Conservation (phyloP, 768 basidiomycete species). For the Hericium coralloides region DNA sequence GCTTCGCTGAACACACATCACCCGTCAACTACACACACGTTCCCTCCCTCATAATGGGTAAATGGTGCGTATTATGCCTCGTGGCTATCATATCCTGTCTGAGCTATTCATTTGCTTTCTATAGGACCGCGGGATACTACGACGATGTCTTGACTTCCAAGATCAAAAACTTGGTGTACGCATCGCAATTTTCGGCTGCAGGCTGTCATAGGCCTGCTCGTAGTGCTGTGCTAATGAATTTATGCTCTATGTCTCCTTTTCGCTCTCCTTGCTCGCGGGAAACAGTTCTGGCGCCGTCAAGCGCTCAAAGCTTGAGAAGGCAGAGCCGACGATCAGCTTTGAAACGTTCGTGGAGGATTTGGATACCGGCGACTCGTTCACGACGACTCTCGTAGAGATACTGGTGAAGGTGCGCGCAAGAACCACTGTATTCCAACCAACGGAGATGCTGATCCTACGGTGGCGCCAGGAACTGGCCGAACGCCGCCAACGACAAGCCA, state of each 20-base stretch:
- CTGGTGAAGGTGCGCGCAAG: constrained; percentile 58
- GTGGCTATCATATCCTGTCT: constrained; percentile 1
- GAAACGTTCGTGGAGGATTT: constrained; percentile 70
- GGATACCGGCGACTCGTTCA: constrained; percentile 75
- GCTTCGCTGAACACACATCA: neutral
- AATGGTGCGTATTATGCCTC: constrained; percentile 41
- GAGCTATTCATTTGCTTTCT: neutral
- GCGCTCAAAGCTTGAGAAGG: constrained; percentile 55
- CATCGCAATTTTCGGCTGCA: constrained; percentile 6
- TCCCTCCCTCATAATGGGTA: constrained; percentile 41
- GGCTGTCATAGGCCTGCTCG: neutral
- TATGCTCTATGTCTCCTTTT: neutral
- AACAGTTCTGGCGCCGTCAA: constrained; percentile 64
- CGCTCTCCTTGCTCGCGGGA: neutral
- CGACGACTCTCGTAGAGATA: constrained; percentile 63
- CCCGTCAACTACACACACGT: neutral
- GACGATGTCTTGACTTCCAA: constrained; percentile 70
- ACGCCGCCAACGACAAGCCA: constrained; percentile 45
- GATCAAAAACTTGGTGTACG: constrained; percentile 74
- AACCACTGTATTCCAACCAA: neutral
- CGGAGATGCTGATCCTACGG: neutral
- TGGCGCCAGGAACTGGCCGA: constrained; percentile 63
- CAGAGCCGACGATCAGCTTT: constrained; percentile 58
- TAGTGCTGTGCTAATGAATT: constrained; percentile 5
- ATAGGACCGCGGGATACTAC: constrained; percentile 62